Base-by-base conservation (phyloP, 768 basidiomycete species). In the Termitomyces sp. region DNA sequence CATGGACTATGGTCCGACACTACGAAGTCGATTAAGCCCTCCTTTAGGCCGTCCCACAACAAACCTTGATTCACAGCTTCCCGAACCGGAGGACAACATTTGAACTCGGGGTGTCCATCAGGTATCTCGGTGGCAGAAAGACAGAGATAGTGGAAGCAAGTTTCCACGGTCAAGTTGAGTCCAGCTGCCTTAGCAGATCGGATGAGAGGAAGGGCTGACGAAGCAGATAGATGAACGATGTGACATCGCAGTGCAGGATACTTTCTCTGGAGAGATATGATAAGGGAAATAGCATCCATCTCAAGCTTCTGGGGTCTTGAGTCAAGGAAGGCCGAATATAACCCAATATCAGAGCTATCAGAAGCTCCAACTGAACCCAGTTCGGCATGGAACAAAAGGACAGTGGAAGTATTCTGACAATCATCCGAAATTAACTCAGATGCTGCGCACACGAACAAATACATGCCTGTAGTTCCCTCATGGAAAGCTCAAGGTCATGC, bases 1-100 rank as follows among this genome's bases (percentile, higher is more conserved):
- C 95, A 98, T 16, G 95, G 95, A 61, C 92, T 95, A 68, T 99
- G 96, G 73, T 99, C 96, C 53, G 94, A 96, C 7, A 98, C 95
- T 53, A 98, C 86, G 66, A 82, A 95, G 72, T 97, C 92, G 63
- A 99, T 94, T 41, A 85, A 77, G 2, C 91, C 95, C 45, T 88
- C 89, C 53, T 81, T 70, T 56, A 98, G 73, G 1, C 91, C 96
- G 17, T 82, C 80, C 92, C 94, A 95, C 3, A 98, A 76, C 40
- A 73, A 68, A 46, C 91, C 84, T 54, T 87, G 77, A 69, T 98
- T 99, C 3, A 68, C 70, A 10, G 76, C 73, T 40, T 84, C 82
- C 44, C 96, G 84, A 59, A 99, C 90, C 5, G 96, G 97, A 4
- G 96, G 96, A 68, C 94, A 97, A 67, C 96, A 99, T 69, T 98